Conservation (phyloP, 441 rosid species). For the Erodium chrysanthum region DNA sequence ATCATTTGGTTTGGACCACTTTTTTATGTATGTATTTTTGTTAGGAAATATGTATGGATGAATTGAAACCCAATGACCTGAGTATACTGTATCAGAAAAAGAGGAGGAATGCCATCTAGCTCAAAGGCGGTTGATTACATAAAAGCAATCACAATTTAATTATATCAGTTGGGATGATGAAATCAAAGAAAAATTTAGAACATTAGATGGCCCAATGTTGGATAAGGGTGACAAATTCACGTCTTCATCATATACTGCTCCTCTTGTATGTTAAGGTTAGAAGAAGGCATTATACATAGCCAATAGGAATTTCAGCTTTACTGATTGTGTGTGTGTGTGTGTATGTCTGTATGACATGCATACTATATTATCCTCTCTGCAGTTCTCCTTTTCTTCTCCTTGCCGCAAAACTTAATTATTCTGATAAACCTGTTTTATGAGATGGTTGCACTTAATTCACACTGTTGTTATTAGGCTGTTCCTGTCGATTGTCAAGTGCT, state of each 20-base stretch:
- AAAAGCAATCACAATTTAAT: neutral
- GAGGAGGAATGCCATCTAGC: slow-evolving; percentile 1
- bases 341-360: neutral
- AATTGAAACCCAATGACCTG: neutral
- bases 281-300: neutral
- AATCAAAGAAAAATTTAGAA: neutral
- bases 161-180: neutral
- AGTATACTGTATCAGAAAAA: neutral
- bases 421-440: neutral
- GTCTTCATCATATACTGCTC: neutral
- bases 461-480: slow-evolving; percentile 50
- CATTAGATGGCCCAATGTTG: neutral
- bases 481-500: slow-evolving; percentile 91
- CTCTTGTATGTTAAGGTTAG: neutral
- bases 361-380: neutral
- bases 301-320: neutral
- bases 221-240: neutral
- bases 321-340: neutral
- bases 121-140: neutral
- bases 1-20: neutral
- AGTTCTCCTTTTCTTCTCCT: neutral
- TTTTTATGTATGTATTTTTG: neutral
- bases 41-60: neutral
- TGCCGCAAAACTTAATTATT: neutral
- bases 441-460: slow-evolving; percentile 9